Percentiles rank a stretch among this genome's conserved stretches.
Evolutionary conservation across 371 early-diverging fungal species (phyloP).

Genomic region (Mucor saturninus): DNA sequence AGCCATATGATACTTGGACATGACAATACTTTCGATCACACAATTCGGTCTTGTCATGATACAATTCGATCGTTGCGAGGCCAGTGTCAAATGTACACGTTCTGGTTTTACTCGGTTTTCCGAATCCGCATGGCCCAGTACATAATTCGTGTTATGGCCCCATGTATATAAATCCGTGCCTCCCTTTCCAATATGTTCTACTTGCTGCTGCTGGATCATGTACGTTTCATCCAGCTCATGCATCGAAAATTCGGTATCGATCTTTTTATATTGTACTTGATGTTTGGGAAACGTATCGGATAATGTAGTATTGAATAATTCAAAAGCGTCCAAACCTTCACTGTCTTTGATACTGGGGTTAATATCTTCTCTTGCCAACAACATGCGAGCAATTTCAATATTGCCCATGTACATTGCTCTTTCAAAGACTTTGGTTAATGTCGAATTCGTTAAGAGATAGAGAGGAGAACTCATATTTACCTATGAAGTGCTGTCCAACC

Average conservation of each 20-base stretch:
- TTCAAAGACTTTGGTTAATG: neutral
- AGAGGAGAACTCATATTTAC: conserved; percentile 22
- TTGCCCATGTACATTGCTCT: conserved; percentile 71
- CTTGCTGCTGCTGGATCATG: neutral
- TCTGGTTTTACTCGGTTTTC: conserved; percentile 71
- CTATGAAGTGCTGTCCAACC: conserved; percentile 78
- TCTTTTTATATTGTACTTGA: neutral
- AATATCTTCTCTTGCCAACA: conserved; percentile 57
- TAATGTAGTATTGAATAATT: conserved; percentile 30
- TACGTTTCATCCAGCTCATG: neutral
- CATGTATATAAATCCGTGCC: conserved; percentile 74
- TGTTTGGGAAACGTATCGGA: conserved; percentile 20
- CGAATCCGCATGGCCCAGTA: conserved; percentile 70
- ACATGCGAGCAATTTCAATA: conserved; percentile 60
- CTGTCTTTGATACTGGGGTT: conserved; percentile 58
- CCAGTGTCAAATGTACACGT: conserved; percentile 58
- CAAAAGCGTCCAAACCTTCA: conserved; percentile 40
- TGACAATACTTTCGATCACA: conserved; percentile 44
- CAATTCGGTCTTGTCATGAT: conserved; percentile 38
- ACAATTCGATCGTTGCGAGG: conserved; percentile 28
- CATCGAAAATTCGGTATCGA: neutral
- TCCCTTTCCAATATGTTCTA: conserved; percentile 20
- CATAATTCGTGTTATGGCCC: conserved; percentile 77
- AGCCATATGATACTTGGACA: conserved; percentile 78
- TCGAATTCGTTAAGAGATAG: too few species aligned